Base-by-base conservation (phyloP, 441 rosid genomes). In the Euphorbia celastroides region DNA sequence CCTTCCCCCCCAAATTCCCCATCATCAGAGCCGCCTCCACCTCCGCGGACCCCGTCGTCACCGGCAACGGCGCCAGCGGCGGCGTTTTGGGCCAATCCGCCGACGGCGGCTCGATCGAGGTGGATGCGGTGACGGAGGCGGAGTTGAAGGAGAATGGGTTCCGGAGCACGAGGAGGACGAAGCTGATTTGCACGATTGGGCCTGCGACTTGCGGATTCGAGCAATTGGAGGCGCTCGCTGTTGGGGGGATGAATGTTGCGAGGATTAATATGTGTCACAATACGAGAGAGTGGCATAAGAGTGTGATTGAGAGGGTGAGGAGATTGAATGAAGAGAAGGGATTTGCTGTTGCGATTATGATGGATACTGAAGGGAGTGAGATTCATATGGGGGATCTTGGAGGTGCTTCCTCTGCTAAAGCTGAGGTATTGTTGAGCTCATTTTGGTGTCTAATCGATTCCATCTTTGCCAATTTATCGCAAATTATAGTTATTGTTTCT, bases 341-440 rank as follows among this genome's bases (percentile, higher is more conserved):
- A 0, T 92, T 75, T 57, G 97, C 98, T 0, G 98, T 94, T 36
- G 98, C 99, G 1, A 82, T 92, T 50, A 90, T 94, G 99, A 92
- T 94, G 98, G 99, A 95, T 61, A 95, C 99, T 38, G 99, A 94
- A 82, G 99, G 99, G 25, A 94, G 99, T 69, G 98, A 94, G 87
- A 94, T 94, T 78, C 99, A 90, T 70, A 92, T 94, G 98, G 98
- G 90, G 19, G 99, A 94, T 72, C 86, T 92, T 6, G 96, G 96
- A 25, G 96, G 97, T 6, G 95, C 84, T 66, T 62, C 98, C 51
- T 88, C 99, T 2, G 89, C 75, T 41, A 94, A 88, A 80, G 82
- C 99, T 34, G 99, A 94, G 96, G 99, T 89, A 67, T 19, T 11
- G 27, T 41, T 54, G 56, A 16, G 12, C 23, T 60, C 10, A 5